phyloP scores from a whole-genome alignment of 1,139 yeast species.

The Saccharomyces hybrid region DNA sequence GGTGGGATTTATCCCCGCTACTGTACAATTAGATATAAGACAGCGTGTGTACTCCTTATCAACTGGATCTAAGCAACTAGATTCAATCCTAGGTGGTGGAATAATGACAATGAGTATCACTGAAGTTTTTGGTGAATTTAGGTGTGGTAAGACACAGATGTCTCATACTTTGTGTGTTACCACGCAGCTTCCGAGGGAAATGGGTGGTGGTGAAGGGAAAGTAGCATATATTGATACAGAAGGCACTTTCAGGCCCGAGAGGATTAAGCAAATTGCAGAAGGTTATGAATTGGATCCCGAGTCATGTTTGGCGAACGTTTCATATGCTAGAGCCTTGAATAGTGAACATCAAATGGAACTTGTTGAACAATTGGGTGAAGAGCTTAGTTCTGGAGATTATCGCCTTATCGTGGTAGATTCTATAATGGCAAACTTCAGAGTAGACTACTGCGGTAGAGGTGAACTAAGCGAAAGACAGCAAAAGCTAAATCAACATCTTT shows the following conservation, averaged over 20 bases:
- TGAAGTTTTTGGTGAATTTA: conserved; percentile 56
- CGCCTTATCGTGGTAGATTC: conserved; percentile 46
- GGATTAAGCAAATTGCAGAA: conserved; percentile 48
- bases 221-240: conserved; percentile 57
- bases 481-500: conserved; percentile 50
- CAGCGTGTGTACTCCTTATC: conserved; percentile 42
- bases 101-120: conserved; percentile 54
- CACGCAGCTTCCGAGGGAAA: conserved; percentile 45
- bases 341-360: conserved; percentile 57
- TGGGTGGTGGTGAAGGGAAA: conserved; percentile 59
- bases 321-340: conserved; percentile 53
- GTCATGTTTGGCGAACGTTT: conserved; percentile 45
- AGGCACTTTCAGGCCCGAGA: conserved; percentile 53
- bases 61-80: conserved; percentile 50
- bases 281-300: conserved; percentile 50
- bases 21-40: conserved; percentile 44
- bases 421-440: conserved; percentile 56
- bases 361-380: conserved; percentile 45
- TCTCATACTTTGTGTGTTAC: conserved; percentile 56
- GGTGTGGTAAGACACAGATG: conserved; percentile 56
- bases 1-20: conserved; percentile 49
- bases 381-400: conserved; percentile 45
- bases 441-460: conserved; percentile 54
- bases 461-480: conserved; percentile 57
- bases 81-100: conserved; percentile 52